Base-by-base conservation (phyloP, 129 eudicot genomes). In the Logfia minima region DNA sequence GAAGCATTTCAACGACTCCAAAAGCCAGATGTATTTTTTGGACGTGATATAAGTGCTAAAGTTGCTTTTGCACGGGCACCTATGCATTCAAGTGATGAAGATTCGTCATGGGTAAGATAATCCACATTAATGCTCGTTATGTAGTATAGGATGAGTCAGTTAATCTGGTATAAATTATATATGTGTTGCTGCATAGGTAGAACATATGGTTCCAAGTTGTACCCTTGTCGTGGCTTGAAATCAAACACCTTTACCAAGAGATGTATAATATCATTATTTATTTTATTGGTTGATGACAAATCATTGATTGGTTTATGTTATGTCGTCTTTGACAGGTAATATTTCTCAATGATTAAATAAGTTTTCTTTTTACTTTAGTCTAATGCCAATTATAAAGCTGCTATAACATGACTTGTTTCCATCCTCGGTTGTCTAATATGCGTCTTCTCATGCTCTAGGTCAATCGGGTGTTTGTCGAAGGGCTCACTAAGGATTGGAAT, bases 21-120 rank as follows among this genome's bases (percentile, higher is more conserved):
- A 66, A 85, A 78, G 78, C 86, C 86, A 75, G 88, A 85, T 82
- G 82, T 75, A 11, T 61, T 65, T 66, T 85, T 85, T 82, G 88
- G 88, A 28, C 79, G 83, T 65, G 88, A 85, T 70, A 71, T 66
- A 71, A 82, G 84, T 75, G 88, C 77, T 11, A 85, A 78, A 48
- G 86, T 85, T 78, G 79, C 84, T 43, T 85, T 82, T 82, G 59
- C 79, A 21, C 64, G 75, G 70, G 28, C 79, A 55, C 68, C 76
- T 31, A 18, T 60, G 79, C 77, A 43, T 45, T 75, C 74, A 17
- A 79, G 16, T 55, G 83, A 77, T 73, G 86, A 75, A 74, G 78
- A 70, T 69, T 37, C 70, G 65, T 56, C 79, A 67, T 78, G 52
- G 77, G 88, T 81, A 67, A 66, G 79, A 73, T 32, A 59, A 22